Base-by-base conservation (phyloP, 2,329 filamentous ascomycete species). In the Coleophoma eucalyptorum region DNA sequence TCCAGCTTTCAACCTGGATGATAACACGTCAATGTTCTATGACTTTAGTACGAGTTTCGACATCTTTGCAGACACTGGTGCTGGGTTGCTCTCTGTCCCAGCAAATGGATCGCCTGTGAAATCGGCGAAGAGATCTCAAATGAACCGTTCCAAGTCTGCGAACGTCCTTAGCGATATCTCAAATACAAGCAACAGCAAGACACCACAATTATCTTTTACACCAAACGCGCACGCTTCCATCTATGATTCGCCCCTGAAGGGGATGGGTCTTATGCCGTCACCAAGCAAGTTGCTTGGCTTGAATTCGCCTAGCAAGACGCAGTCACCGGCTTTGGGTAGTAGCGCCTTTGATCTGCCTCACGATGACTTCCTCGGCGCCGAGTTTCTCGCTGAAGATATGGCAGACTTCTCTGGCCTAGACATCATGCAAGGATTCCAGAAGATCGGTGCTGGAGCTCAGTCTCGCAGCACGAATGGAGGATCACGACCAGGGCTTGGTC, bases 361-460 rank as follows among this genome's bases (percentile, higher is more conserved):
- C 5, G 76, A 80, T 7, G 78, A 81, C 13, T 75, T 82, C 31
- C 82, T 77, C 59, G 69, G 73, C 18, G 58, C 74, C 0, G 77
- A 83, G 34, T 74, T 85, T 38, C 72, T 83, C 47, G 73, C 76
- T 50, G 83, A 86, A 53, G 81, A 83, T 38, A 72, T 72, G 3
- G 75, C 80, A 51, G 82, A 85, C 41, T 75, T 74, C 52, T 69
- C 78, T 13, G 81, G 79, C 1, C 77, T 90, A 46, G 87, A 91
- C 60, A 85, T 91, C 57, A 77, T 88, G 43, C 84, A 89, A 62
- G 86, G 86, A 10, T 91, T 90, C 61, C 81, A 86, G 64, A 87
- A 85, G 71, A 90, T 91, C 64, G 87, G 87, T 40, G 48, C 49
- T 35, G 52, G 46, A 35, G 48, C 38, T 19, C 58, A 61, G 32